Conservation (phyloP, 768 basidiomycete genomes). For the Xerocomus spinulosus region DNA sequence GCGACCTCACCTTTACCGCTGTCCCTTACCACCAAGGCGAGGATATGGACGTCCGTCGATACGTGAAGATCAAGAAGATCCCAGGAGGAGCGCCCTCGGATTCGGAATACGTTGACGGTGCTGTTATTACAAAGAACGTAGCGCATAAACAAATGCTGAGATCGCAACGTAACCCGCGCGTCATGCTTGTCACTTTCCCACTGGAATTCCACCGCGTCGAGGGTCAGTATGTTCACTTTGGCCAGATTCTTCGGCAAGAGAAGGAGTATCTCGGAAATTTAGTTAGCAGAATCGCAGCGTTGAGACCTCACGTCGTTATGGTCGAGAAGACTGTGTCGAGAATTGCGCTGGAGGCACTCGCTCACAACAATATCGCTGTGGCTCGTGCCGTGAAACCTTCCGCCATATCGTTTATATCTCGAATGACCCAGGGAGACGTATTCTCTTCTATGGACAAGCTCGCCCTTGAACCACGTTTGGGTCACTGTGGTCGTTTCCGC, state of each 20-base stretch:
- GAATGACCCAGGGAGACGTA: constrained; percentile 92
- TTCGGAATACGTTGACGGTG: constrained; percentile 95
- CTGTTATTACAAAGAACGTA: constrained; percentile 96
- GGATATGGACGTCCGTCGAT: constrained; percentile 90
- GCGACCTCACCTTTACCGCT: constrained; percentile 75
- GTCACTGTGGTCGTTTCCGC: constrained; percentile 80
- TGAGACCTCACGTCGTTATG: constrained; percentile 88
- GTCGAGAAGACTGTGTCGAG: constrained; percentile 90
- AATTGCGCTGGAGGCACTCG: constrained; percentile 81
- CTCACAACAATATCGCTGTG: constrained; percentile 82
- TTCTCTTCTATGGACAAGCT: constrained; percentile 95
- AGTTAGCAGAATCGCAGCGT: constrained; percentile 82
- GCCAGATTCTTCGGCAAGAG: constrained; percentile 86
- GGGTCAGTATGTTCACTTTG: constrained; percentile 90
- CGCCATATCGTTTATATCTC: constrained; percentile 81
- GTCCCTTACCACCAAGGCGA: constrained; percentile 74
- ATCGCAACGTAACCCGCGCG: constrained; percentile 74
- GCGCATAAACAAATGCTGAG: constrained; percentile 94
- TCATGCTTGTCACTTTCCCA: constrained; percentile 96
- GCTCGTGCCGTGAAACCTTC: constrained; percentile 85
- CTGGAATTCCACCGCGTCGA: constrained; percentile 90
- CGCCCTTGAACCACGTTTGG: constrained; percentile 82
- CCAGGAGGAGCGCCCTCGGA: constrained; percentile 90
- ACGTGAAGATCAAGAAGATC: constrained; percentile 98
- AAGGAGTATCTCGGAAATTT: constrained; percentile 89